phyloP scores from a whole-genome alignment of 352 stramenopile genomes.

The Thalassiosira exigua region DNA sequence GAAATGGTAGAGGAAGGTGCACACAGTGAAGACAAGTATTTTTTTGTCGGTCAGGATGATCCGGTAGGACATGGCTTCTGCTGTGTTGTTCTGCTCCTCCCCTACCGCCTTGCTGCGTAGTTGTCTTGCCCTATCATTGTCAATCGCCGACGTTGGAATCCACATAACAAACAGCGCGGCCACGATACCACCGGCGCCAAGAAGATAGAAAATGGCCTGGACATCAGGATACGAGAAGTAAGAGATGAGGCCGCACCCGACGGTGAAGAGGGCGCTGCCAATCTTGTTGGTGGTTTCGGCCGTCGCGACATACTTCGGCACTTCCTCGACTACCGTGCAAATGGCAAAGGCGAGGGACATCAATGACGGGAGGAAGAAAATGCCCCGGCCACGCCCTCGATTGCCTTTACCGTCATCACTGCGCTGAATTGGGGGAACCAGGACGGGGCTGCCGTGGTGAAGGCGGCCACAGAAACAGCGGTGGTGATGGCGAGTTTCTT shows the following conservation, averaged over 20 bases:
- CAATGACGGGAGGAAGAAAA: not conserved
- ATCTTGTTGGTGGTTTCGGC: constrained; percentile 2
- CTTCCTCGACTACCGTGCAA: not conserved
- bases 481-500: not conserved
- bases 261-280: not conserved
- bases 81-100: not conserved
- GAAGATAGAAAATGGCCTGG: not conserved
- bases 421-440: not conserved
- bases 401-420: not conserved
- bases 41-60: not conserved
- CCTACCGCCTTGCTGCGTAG: not conserved
- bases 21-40: not conserved
- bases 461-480: not conserved
- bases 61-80: not conserved
- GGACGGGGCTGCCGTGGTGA: not conserved
- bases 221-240: constrained; percentile 1
- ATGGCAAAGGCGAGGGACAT: not conserved
- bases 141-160: not conserved
- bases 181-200: not conserved
- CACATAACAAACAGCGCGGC: not conserved
- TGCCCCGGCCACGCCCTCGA: not conserved
- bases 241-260: not conserved
- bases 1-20: not conserved
- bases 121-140: constrained; percentile 1
- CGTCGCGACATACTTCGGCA: not conserved